Base-by-base conservation (phyloP, 1,284 basidiomycete genomes). In the Sutorius eximius region DNA sequence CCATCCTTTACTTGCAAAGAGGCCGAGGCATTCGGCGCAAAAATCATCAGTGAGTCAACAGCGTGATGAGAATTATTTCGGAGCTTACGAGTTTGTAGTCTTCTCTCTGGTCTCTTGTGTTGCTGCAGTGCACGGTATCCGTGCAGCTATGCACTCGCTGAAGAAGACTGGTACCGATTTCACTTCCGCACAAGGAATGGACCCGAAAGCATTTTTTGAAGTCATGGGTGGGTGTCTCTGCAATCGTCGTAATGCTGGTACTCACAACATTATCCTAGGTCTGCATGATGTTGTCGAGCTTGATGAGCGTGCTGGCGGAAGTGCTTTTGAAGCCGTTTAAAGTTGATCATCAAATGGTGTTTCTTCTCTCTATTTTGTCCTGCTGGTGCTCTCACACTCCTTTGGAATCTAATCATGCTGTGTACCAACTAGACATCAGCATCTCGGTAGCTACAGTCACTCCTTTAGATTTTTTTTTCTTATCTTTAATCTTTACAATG, bases 141-240 rank as follows among this genome's bases (percentile, higher is more conserved):
- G 87, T 51, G 82, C 81, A 6, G 87, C 87, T 2, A 88, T 89
- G 86, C 78, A 78, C 24, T 83, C 83, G 3, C 71, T 89, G 37
- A 88, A 82, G 75, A 86, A 87, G 75, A 89, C 86, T 2, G 87
- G 87, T 29, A 89, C 87, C 10, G 87, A 89, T 67, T 86, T 83
- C 65, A 61, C 72, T 18, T 82, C 82, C 24, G 83, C 86, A 0
- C 77, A 82, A 69, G 86, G 87, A 16, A 89, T 89, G 87, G 86
- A 87, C 61, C 87, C 87, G 22, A 86, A 84, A 64, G 76, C 79
- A 52, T 89, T 89, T 77, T 89, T 89, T 69, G 81, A 86, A 64
- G 83, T 87, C 51, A 87, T 89, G 84, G 86, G 77, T 76, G 60
- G 15, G 75, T 61, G 15, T 34, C 29, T 5, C 7, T 36, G 41